Evolutionary conservation across 148 eudicot genomes (phyloP).

Genomic region (Gaultheria prostrata): DNA sequence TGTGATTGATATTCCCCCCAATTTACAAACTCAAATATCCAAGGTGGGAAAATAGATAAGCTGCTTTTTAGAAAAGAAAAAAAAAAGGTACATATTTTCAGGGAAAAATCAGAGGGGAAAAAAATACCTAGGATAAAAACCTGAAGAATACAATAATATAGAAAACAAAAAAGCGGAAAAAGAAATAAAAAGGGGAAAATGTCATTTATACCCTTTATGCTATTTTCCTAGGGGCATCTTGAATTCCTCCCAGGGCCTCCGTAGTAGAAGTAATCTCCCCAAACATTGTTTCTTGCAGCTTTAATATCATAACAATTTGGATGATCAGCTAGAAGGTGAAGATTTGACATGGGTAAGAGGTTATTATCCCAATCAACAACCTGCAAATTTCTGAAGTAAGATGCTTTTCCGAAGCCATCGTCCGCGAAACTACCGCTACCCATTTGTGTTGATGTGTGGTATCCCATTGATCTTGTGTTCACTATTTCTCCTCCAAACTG

Average conservation of each 20-base stretch:
- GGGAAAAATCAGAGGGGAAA: slow-evolving; percentile 1
- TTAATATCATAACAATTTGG: slow-evolving; percentile 81
- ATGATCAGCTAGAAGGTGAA: slow-evolving; percentile 86
- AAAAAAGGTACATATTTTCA: slow-evolving; percentile 3
- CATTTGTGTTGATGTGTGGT: slow-evolving; percentile 94
- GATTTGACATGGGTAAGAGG: slow-evolving; percentile 67
- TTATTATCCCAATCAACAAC: slow-evolving; percentile 96
- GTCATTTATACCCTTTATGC: neutral
- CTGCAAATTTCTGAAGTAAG: slow-evolving; percentile 85
- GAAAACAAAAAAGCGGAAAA: neutral
- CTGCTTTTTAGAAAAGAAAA: neutral
- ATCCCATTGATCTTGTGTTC: slow-evolving; percentile 65
- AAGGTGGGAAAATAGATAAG: neutral
- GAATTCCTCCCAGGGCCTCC: slow-evolving; percentile 94
- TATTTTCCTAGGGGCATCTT: slow-evolving; percentile 47
- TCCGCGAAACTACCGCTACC: slow-evolving; percentile 92
- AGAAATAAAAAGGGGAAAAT: neutral
- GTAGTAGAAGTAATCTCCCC: slow-evolving; percentile 92
- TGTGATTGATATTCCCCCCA: slow-evolving; percentile 1
- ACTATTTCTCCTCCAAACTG: slow-evolving; percentile 98
- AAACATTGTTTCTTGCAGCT: slow-evolving; percentile 71
- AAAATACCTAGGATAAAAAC: slow-evolving; percentile 16
- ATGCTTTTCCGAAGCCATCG: slow-evolving; percentile 85
- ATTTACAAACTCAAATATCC: neutral
- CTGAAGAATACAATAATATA: slow-evolving; percentile 21